These are phyloP conservation scores for Ascoidea tarda DNA, from an alignment of 805 yeast species.

Conservation along the genomic window DNA sequence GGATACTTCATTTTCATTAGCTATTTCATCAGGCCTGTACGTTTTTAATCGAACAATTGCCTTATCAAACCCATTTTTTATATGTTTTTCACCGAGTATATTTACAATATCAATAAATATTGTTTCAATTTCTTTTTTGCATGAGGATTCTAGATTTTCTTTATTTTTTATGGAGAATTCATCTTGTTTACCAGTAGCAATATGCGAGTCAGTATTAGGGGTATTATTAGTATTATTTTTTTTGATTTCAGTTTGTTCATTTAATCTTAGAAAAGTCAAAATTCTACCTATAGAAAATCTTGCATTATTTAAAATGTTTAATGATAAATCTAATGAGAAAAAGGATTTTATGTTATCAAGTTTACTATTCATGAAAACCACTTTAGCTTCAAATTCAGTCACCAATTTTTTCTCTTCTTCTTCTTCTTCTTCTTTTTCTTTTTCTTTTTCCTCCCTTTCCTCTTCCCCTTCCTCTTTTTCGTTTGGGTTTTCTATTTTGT, in stretches of 20 bases:
- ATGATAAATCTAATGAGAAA: constrained; percentile 69
- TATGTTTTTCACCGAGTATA: constrained; percentile 55
- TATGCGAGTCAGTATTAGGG: background rate
- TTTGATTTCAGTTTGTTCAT: constrained; percentile 18
- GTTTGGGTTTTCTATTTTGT: background rate
- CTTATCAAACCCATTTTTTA: constrained; percentile 72
- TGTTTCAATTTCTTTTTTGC: constrained; percentile 36
- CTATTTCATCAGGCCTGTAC: constrained; percentile 43
- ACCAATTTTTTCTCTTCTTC: constrained; percentile 13
- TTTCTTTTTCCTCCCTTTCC: constrained; percentile 13
- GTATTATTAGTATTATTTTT: constrained; percentile 10
- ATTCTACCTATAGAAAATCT: constrained; percentile 49
- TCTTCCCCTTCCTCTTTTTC: constrained; percentile 19
- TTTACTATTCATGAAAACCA: constrained; percentile 63
- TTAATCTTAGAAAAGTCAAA: constrained; percentile 25
- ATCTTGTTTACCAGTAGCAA: background rate
- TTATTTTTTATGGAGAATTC: background rate
- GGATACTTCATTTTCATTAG: constrained; percentile 10
- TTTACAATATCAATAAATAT: constrained; percentile 55
- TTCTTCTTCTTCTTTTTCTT: constrained; percentile 15
- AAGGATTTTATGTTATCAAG: constrained; percentile 63
- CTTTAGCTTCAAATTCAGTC: constrained; percentile 66
- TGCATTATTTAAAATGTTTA: constrained; percentile 56
- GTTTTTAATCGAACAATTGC: constrained; percentile 59
- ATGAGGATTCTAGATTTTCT: constrained; percentile 14